Evolutionary conservation across 768 basidiomycete species (phyloP).

Genomic region (Russula sp.): DNA sequence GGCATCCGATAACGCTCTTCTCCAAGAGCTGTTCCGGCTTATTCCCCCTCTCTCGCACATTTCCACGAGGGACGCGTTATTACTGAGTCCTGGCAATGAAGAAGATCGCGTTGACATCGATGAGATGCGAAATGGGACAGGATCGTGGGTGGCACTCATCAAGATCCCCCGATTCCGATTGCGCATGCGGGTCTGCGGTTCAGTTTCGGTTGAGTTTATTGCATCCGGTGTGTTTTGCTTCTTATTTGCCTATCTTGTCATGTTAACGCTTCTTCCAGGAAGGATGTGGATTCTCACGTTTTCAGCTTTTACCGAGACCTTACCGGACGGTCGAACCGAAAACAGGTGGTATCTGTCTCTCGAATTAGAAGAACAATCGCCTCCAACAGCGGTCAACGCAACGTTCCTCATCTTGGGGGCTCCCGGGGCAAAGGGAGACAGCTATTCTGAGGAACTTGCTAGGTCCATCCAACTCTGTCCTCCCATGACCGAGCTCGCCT

Average conservation of each 20-base stretch:
- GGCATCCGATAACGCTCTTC: constrained; percentile 57
- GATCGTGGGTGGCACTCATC: constrained; percentile 53
- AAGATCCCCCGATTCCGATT: constrained; percentile 60
- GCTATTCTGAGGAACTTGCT: neutral
- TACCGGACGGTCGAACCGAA: constrained; percentile 23
- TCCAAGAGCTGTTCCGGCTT: constrained; percentile 53
- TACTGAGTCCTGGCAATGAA: constrained; percentile 43
- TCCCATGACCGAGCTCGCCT: constrained; percentile 2
- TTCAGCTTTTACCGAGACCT: constrained; percentile 27
- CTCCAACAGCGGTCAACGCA: constrained; percentile 35
- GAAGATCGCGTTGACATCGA: constrained; percentile 49
- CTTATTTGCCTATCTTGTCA: neutral
- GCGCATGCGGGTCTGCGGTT: constrained; percentile 60
- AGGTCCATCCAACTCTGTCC: neutral
- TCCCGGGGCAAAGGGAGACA: neutral
- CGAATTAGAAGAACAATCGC: constrained; percentile 56
- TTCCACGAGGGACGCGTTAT: constrained; percentile 50
- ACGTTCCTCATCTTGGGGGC: constrained; percentile 11
- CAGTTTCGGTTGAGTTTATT: constrained; percentile 63
- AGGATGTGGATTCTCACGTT: constrained; percentile 61
- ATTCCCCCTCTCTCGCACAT: constrained; percentile 51
- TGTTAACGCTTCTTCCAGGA: constrained; percentile 36
- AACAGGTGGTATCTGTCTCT: constrained; percentile 51
- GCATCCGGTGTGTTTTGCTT: constrained; percentile 45
- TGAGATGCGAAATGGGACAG: constrained; percentile 42